Percentiles rank a stretch among this genome's conserved stretches.
Evolutionary conservation across 306 rosid genomes (phyloP).

Genomic region (Psophocarpus tetragonolobus): DNA sequence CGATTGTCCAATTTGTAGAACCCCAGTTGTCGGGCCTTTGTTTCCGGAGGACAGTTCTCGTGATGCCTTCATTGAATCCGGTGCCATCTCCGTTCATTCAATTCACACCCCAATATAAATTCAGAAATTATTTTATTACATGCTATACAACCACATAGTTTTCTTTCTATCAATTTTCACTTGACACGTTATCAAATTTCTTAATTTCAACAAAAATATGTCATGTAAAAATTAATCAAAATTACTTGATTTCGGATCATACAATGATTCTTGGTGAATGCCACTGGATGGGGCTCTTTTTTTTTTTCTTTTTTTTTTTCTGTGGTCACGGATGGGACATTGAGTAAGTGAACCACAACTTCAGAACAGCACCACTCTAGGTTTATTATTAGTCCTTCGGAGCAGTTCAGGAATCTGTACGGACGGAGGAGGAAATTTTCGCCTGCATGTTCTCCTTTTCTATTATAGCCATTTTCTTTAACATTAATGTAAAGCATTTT

Average conservation of each 20-base stretch:
- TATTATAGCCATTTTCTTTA: neutral
- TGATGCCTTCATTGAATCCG: constrained; percentile 29
- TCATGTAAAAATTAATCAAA: neutral
- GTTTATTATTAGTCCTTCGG: neutral
- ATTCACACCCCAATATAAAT: neutral
- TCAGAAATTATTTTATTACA: neutral
- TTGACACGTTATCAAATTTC: neutral
- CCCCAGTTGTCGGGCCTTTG: constrained; percentile 36
- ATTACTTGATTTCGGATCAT: neutral
- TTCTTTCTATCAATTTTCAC: neutral
- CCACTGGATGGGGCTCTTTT: constrained; percentile 13
- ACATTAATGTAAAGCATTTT: neutral
- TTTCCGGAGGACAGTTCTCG: constrained; percentile 23
- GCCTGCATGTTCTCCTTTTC: neutral
- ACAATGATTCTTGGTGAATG: neutral
- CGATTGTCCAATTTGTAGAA: constrained; percentile 89
- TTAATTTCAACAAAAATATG: neutral
- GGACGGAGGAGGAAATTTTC: neutral
- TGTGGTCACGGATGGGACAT: neutral
- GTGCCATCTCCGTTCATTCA: neutral
- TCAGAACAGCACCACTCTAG: constrained; percentile 7
- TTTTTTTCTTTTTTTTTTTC: too few species aligned
- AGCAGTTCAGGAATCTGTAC: neutral
- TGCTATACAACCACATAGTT: neutral
- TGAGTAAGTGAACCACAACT: constrained; percentile 5